A percentile compares a stretch with the other conserved stretches of the same genome.
phyloP scores from a whole-genome alignment of 1,139 yeast species.

The Candida dubliniensis region DNA sequence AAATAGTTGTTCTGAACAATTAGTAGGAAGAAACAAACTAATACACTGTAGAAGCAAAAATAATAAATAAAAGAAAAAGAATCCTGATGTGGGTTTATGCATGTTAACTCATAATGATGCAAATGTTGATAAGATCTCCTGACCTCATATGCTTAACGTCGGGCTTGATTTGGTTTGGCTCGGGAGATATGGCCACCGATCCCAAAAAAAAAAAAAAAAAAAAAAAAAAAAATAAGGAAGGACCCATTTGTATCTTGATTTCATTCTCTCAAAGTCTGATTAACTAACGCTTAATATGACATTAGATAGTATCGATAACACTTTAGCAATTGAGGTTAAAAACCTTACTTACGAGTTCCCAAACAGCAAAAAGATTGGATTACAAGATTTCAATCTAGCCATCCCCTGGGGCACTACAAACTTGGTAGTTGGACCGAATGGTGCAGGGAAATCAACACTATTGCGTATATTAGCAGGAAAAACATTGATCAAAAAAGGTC shows the following conservation, averaged over 20 bases:
- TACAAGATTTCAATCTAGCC: conserved; percentile 58
- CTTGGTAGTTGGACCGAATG: conserved; percentile 87
- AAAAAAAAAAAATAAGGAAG: not conserved
- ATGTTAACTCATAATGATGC: too few species aligned
- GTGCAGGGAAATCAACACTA: conserved; percentile 94
- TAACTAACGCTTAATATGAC: not conserved
- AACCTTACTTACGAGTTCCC: conserved; percentile 72
- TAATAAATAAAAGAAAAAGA: too few species aligned
- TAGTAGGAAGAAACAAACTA: too few species aligned
- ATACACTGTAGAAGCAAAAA: too few species aligned
- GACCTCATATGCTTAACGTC: too few species aligned
- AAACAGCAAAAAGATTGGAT: conserved; percentile 60
- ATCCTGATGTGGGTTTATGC: too few species aligned
- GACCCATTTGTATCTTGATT: not conserved
- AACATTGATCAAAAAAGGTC: conserved; percentile 75
- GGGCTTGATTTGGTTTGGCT: too few species aligned
- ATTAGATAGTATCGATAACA: conserved; percentile 9
- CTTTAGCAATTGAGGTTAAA: conserved; percentile 61
- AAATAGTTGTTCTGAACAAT: not conserved
- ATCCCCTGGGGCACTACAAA: conserved; percentile 76
- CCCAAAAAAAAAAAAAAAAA: too few species aligned
- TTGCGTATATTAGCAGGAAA: conserved; percentile 87
- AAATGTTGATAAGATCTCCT: too few species aligned
- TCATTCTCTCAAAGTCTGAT: not conserved
- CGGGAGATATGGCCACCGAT: too few species aligned